phyloP scores from a whole-genome alignment of 2,329 filamentous ascomycete genomes.

The Xylariaceae sp. region DNA sequence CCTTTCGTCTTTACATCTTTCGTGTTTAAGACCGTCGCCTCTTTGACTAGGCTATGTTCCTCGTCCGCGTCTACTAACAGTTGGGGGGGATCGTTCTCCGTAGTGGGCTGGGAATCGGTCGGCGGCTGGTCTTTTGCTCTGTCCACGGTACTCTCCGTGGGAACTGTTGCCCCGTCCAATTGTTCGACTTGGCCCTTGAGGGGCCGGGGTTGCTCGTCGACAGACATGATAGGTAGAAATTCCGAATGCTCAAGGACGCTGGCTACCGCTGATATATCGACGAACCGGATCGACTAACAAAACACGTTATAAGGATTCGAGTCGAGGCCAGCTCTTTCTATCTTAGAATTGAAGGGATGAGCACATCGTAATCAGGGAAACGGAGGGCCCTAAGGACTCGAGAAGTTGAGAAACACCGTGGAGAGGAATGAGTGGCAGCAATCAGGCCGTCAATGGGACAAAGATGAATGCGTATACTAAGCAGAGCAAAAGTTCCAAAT shows the following conservation, averaged over 20 bases:
- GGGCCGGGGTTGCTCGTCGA: constrained; percentile 10
- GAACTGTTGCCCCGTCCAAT: neutral
- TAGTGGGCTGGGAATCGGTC: constrained; percentile 22
- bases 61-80: constrained; percentile 29
- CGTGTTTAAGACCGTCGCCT: constrained; percentile 29
- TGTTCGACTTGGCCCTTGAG: constrained; percentile 5
- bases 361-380: constrained; percentile 18
- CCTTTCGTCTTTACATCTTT: constrained; percentile 26
- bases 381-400: constrained; percentile 10
- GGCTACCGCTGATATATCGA: constrained; percentile 4
- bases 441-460: no score
- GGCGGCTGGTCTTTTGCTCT: constrained; percentile 15
- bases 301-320: constrained; percentile 22
- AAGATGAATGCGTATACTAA: constrained; percentile 18
- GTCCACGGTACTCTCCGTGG: constrained; percentile 15
- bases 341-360: constrained; percentile 20
- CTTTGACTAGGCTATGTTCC: constrained; percentile 29
- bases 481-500: neutral
- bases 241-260: constrained; percentile 7
- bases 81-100: constrained; percentile 26
- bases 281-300: constrained; percentile 16
- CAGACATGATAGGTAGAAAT: constrained; percentile 11
- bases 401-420: constrained; percentile 5
- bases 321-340: constrained; percentile 24
- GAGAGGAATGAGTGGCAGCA: constrained; percentile 6